Conservation (phyloP, 768 basidiomycete species). For the Russula virescens region DNA sequence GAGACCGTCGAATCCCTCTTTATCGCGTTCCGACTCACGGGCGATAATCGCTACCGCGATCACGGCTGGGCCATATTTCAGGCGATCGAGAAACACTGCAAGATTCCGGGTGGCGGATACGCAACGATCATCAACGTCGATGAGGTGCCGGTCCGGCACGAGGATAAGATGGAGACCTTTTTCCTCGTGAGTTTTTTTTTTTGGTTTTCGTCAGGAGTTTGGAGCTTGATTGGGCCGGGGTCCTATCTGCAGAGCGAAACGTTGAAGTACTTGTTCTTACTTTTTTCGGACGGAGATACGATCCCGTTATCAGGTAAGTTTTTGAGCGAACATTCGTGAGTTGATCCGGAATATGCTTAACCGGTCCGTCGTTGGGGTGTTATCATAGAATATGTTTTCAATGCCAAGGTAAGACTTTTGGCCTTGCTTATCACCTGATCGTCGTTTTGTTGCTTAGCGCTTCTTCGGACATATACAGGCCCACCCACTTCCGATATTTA, state of each 20-base stretch:
- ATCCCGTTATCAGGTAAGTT: slow-evolving; percentile 66
- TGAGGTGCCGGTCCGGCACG: slow-evolving; percentile 54
- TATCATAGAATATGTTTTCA: slow-evolving; percentile 73
- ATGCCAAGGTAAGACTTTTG: slow-evolving; percentile 65
- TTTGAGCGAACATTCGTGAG: slow-evolving; percentile 37
- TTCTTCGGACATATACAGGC: slow-evolving; percentile 36
- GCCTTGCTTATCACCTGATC: not conserved
- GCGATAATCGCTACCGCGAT: slow-evolving; percentile 72
- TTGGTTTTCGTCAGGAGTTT: not conserved
- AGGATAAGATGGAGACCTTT: slow-evolving; percentile 96
- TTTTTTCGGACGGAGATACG: slow-evolving; percentile 72
- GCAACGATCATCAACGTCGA: slow-evolving; percentile 84
- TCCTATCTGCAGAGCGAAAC: slow-evolving; percentile 63
- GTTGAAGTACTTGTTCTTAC: slow-evolving; percentile 82
- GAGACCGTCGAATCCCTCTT: slow-evolving; percentile 95
- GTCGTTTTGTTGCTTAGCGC: not conserved
- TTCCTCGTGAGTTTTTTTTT: slow-evolving; percentile 56
- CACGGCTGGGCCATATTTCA: slow-evolving; percentile 88
- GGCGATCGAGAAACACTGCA: slow-evolving; percentile 80
- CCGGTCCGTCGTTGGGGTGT: not conserved
- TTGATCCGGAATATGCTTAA: slow-evolving; percentile 15
- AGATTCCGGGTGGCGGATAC: slow-evolving; percentile 74
- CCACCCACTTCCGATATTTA: slow-evolving; percentile 68
- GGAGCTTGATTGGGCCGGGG: not conserved
- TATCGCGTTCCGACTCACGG: slow-evolving; percentile 85